A percentile compares a stretch with the other conserved stretches of the same genome.
These are phyloP conservation scores for Sistotremastrum suecicum DNA, from an alignment of 768 basidiomycete genomes.

Conservation along the genomic window DNA sequence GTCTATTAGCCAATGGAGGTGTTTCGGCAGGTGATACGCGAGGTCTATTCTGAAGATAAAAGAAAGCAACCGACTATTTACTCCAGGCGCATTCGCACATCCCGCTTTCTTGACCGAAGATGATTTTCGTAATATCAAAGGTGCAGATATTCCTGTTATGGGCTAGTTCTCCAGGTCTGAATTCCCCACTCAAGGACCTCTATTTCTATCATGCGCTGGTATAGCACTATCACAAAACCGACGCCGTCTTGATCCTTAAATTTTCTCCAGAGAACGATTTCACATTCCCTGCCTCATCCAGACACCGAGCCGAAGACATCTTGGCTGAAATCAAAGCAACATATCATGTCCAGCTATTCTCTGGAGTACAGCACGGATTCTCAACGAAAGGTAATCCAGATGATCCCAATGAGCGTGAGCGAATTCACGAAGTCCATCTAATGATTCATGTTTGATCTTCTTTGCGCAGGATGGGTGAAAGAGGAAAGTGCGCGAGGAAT, in stretches of 20 bases:
- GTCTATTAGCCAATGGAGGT: slow-evolving; percentile 4
- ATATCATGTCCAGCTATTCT: slow-evolving; percentile 47
- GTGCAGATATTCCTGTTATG: background rate
- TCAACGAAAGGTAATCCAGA: slow-evolving; percentile 17
- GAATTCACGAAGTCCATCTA: no score
- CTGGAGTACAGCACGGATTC: slow-evolving; percentile 27
- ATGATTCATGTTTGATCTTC: background rate
- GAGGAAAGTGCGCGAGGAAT: slow-evolving; percentile 41
- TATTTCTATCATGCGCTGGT: slow-evolving; percentile 11
- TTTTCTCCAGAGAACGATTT: slow-evolving; percentile 31
- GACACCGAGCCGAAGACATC: slow-evolving; percentile 42
- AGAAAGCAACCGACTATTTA: no score
- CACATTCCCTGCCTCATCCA: slow-evolving; percentile 37
- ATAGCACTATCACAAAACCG: no score
- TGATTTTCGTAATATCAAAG: slow-evolving; percentile 8
- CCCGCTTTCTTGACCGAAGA: slow-evolving; percentile 11
- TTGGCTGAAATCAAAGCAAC: slow-evolving; percentile 32
- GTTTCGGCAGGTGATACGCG: background rate
- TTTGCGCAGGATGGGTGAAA: slow-evolving; percentile 38
- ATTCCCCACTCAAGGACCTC: slow-evolving; percentile 5
- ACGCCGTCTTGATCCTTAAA: no score
- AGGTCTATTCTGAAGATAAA: no score
- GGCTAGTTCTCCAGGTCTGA: background rate
- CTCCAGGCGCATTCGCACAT: slow-evolving; percentile 11
- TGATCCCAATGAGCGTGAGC: slow-evolving; percentile 23